phyloP scores from a whole-genome alignment of 352 stramenopile genomes.

The Pythium biforme region DNA sequence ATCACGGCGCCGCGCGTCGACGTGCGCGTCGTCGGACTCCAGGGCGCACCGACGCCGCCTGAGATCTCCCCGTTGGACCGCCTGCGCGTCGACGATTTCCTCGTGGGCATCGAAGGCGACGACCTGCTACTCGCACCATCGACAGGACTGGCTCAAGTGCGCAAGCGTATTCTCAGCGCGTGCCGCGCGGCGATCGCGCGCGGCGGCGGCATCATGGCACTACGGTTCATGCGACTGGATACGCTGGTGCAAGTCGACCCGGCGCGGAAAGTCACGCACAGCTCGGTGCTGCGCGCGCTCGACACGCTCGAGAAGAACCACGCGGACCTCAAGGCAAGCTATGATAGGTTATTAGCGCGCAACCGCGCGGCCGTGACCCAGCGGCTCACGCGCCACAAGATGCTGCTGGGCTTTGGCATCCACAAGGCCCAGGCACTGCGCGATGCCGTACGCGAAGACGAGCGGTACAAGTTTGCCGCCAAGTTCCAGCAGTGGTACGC shows the following conservation, averaged over 20 bases:
- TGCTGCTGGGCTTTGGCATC: conserved; percentile 52
- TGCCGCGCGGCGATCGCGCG: conserved; percentile 18
- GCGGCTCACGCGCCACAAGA: conserved; percentile 56
- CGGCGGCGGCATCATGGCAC: conserved; percentile 32
- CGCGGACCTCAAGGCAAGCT: conserved; percentile 33
- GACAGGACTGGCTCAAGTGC: conserved; percentile 37
- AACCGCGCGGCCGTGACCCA: conserved; percentile 44
- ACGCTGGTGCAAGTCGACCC: conserved; percentile 35
- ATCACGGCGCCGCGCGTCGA: not conserved
- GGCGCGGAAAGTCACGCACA: conserved; percentile 37
- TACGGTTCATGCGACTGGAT: conserved; percentile 66
- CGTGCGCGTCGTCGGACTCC: conserved; percentile 33
- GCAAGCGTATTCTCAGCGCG: conserved; percentile 35
- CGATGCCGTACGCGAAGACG: conserved; percentile 35
- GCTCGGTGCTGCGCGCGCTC: conserved; percentile 46
- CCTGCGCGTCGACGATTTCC: conserved; percentile 87
- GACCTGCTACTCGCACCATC: conserved; percentile 53
- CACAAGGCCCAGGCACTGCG: conserved; percentile 28
- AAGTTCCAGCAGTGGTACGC: conserved; percentile 56
- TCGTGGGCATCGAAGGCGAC: conserved; percentile 69
- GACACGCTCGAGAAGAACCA: conserved; percentile 40
- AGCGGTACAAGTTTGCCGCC: conserved; percentile 48
- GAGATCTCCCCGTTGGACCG: conserved; percentile 12
- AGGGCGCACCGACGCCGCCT: conserved; percentile 36
- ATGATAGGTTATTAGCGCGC: conserved; percentile 37